Evolutionary conservation across 495 filamentous ascomycete species (phyloP).

Genomic region (Penicillium atrosanguineum): DNA sequence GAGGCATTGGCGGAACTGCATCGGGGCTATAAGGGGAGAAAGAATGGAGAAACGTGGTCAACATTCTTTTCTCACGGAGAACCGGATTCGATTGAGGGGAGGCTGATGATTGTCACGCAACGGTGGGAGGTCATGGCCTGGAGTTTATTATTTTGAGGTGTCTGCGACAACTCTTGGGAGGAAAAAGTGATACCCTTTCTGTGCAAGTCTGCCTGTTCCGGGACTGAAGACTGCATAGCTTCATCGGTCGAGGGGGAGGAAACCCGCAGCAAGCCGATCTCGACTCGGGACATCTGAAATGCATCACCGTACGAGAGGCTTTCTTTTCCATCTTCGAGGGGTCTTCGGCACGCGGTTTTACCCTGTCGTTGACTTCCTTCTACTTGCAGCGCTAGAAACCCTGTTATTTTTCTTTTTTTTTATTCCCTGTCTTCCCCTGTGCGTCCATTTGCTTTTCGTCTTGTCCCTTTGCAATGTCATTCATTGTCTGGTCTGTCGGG

Average conservation of each 20-base stretch:
- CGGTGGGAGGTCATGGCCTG: slow-evolving; percentile 39
- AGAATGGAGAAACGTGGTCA: slow-evolving; percentile 18
- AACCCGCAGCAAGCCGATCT: slow-evolving; percentile 30
- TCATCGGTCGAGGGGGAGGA: slow-evolving; percentile 36
- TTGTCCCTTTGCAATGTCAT: slow-evolving; percentile 19
- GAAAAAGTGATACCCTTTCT: slow-evolving; percentile 54
- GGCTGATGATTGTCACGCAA: slow-evolving; percentile 37
- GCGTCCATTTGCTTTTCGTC: slow-evolving; percentile 6
- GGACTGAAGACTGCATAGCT: slow-evolving; percentile 42
- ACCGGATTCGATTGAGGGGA: slow-evolving; percentile 15
- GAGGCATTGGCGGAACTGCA: slow-evolving; percentile 12
- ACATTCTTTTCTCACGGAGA: slow-evolving; percentile 33
- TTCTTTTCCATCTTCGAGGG: slow-evolving; percentile 19
- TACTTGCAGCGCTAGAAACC: slow-evolving; percentile 44
- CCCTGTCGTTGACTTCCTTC: slow-evolving; percentile 14
- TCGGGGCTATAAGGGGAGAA: slow-evolving; percentile 18
- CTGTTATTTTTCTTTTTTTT: slow-evolving; percentile 24
- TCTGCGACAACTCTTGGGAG: slow-evolving; percentile 49
- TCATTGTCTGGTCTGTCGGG: slow-evolving; percentile 20
- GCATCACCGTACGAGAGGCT: slow-evolving; percentile 34
- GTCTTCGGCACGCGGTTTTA: background rate
- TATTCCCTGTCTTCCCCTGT: background rate
- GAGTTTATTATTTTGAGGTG: slow-evolving; percentile 43
- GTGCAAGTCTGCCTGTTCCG: slow-evolving; percentile 43
- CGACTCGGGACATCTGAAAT: slow-evolving; percentile 25